Evolutionary conservation across 306 rosid genomes (phyloP).

Genomic region (Glycine soja): DNA sequence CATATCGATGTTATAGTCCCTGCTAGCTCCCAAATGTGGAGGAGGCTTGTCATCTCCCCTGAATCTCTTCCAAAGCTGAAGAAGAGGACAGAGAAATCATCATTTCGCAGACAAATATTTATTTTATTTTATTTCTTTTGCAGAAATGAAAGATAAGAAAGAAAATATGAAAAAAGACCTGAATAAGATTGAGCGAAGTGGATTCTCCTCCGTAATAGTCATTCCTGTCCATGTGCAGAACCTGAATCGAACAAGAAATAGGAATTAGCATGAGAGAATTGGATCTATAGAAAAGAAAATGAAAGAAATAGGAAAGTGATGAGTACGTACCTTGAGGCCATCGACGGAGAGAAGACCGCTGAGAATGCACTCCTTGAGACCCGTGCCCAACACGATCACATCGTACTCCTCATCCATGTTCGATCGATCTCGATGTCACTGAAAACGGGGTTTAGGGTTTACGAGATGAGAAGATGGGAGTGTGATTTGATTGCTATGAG

Average conservation of each 20-base stretch:
- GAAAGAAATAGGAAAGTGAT: no score
- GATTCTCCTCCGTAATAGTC: constrained; percentile 98
- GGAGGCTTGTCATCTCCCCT: constrained; percentile 90
- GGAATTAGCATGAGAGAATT: no score
- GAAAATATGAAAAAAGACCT: constrained; percentile 51
- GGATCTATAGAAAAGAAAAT: no score
- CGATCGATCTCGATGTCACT: constrained; percentile 27
- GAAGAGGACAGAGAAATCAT: constrained; percentile 20
- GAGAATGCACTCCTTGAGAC: constrained; percentile 97
- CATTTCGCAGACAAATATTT: no score
- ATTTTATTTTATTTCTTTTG: no score
- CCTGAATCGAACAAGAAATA: constrained; percentile 54
- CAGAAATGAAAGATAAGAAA: no score
- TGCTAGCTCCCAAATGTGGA: constrained; percentile 85
- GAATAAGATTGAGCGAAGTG: constrained; percentile 86
- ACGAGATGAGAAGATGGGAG: not conserved
- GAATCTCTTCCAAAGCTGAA: constrained; percentile 96
- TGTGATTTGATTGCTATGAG: no score
- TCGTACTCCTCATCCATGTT: constrained; percentile 92
- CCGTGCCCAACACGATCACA: constrained; percentile 88
- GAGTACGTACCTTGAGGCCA: constrained; percentile 87
- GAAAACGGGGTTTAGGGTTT: constrained; percentile 52
- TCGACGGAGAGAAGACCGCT: constrained; percentile 99
- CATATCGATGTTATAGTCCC: constrained; percentile 97
- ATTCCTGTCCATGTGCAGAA: constrained; percentile 96